Conservation (phyloP, 805 yeast genomes). For the Starmerella ratchasimensis region DNA sequence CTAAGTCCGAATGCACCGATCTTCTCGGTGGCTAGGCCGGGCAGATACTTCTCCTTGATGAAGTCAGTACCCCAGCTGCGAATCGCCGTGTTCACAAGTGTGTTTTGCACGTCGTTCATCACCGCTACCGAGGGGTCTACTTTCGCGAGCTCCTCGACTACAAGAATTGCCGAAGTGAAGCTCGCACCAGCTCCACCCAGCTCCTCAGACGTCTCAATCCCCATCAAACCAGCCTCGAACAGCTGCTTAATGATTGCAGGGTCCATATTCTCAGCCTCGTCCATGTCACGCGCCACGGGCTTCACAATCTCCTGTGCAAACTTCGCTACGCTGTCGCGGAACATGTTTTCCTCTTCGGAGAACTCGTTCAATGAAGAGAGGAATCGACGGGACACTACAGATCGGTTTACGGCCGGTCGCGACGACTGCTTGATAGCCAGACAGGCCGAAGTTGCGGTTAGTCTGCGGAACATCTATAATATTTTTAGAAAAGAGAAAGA, state of each 20-base stretch:
- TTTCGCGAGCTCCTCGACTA: constrained; percentile 34
- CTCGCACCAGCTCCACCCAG: constrained; percentile 35
- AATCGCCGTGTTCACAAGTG: constrained; percentile 32
- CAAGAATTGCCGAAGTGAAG: constrained; percentile 34
- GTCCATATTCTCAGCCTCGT: constrained; percentile 22
- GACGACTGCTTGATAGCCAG: too few relatives aligned
- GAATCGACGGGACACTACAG: constrained; percentile 7
- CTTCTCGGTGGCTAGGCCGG: constrained; percentile 26
- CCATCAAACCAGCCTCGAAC: constrained; percentile 33
- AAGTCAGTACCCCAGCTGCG: constrained; percentile 29
- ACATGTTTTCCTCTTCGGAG: constrained; percentile 32
- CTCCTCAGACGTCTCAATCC: constrained; percentile 36
- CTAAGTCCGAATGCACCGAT: constrained; percentile 32
- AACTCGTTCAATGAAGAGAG: constrained; percentile 24
- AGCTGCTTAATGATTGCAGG: constrained; percentile 14
- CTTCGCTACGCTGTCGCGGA: constrained; percentile 29
- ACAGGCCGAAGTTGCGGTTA: too few relatives aligned
- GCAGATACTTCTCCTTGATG: constrained; percentile 30
- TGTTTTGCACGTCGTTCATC: constrained; percentile 34
- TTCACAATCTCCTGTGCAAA: constrained; percentile 30
- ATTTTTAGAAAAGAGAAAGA: too few relatives aligned
- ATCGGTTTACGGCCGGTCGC: background rate
- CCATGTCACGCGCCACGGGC: constrained; percentile 30
- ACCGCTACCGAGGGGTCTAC: constrained; percentile 33
- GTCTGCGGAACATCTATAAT: too few relatives aligned